Base-by-base conservation (phyloP, 1,284 basidiomycete species). In the Erythrobasidium hasegawianum region DNA sequence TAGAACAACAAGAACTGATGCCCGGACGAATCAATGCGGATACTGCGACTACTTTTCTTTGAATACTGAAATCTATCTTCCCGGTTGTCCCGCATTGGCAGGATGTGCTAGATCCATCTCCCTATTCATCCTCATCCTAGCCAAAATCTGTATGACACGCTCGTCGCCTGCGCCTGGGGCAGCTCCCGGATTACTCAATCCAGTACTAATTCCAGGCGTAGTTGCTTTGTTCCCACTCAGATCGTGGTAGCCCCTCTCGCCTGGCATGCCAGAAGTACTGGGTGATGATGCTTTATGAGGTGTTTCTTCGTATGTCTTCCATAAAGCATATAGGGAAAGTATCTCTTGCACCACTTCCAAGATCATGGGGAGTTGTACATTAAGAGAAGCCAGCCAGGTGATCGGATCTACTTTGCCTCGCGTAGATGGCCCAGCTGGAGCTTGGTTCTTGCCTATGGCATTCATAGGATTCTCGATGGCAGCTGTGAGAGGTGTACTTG, bases 281-380 rank as follows among this genome's bases (percentile, higher is more conserved):
- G 20, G 20, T 18, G 64, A 18, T 16, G 16, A 27, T n/a, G 64
- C 9, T 16, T 57, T 41, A 11, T 18, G n/a, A 8, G 64, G 50
- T 24, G 59, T 52, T 22, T 65, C 58, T 66, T 82, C 83, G 75
- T 93, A 89, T 11, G 84, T 80, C 61, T 89, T 87, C 90, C 91
- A 95, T 0, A 93, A 81, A 4, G 87, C 84, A 75, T 96, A 97
- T n/a, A 91, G 78, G 2, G 87, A 83, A 59, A 97, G 83, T 71
- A 97, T 90, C 77, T 96, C 89, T 76, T 97, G 93, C 0, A 89
- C 85, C 68, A 95, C 87, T 22, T 89, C 87, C n/a, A 89, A 84
- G 24, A 98, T 79, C 53, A 88, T 81, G 0, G 87, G 83, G 71
- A 94, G 82, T 53, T 87, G 90, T 43, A 97, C 86, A 76, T 94